Conservation (phyloP, 176 grass and related monocot species). For the Lolium perenne region DNA sequence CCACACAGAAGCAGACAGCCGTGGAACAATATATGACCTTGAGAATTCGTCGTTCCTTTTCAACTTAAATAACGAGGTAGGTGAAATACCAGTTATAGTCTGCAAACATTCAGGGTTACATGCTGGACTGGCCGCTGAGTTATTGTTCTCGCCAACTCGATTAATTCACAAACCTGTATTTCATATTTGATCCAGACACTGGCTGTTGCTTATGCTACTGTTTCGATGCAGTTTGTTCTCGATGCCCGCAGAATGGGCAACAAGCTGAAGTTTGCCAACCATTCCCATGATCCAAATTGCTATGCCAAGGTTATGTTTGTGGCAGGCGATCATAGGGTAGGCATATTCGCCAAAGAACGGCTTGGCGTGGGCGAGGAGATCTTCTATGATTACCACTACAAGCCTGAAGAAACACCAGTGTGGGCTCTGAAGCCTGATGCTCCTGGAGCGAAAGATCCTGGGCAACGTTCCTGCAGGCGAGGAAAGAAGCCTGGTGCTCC, state of each 20-base stretch:
- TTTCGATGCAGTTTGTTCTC: constrained; percentile 84
- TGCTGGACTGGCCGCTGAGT: not conserved
- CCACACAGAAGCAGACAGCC: constrained; percentile 86
- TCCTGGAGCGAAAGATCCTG: constrained; percentile 61
- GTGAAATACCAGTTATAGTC: not conserved
- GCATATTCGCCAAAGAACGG: constrained; percentile 95
- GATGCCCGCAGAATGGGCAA: constrained; percentile 97
- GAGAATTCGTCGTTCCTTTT: constrained; percentile 97
- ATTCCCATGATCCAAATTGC: constrained; percentile 90
- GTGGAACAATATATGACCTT: constrained; percentile 87
- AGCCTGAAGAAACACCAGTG: constrained; percentile 66
- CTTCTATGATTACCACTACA: constrained; percentile 89
- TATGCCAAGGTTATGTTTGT: constrained; percentile 96
- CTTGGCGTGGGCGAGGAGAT: constrained; percentile 77
- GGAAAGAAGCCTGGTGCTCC: constrained; percentile 79
- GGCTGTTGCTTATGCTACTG: constrained; percentile 27
- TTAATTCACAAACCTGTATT: constrained; percentile 26
- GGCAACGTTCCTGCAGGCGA: constrained; percentile 57
- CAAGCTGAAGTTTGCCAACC: constrained; percentile 98
- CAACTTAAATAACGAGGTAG: constrained; percentile 89
- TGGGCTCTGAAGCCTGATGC: constrained; percentile 90
- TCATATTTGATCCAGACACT: not conserved
- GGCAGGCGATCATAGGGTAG: constrained; percentile 90
- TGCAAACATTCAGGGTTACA: constrained; percentile 14
- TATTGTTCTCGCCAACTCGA: not conserved